Base-by-base conservation (phyloP, 169 alveolate species). In the Cardiosporidium cionae region DNA sequence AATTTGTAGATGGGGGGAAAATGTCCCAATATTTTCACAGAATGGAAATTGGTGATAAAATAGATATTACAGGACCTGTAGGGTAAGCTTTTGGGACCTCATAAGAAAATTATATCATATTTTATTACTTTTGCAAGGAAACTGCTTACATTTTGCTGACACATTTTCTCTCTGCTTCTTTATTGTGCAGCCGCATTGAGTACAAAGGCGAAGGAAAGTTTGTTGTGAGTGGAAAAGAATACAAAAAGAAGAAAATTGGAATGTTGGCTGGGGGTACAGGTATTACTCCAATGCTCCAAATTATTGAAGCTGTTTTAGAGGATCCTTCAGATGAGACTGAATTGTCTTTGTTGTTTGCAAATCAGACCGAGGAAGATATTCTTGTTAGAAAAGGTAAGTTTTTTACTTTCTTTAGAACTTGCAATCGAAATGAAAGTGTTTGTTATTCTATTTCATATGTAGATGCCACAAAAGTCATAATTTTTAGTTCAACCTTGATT, bases 221-320 rank as follows among this genome's bases (percentile, higher is more conserved):
- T 63, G 23, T 70, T 53, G 22, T 65, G 34, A 27, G 34, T 22
- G 65, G 77, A 23, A 31, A 68, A 53, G 29, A 64, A 0, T 37
- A 71, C 9, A 16, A 25, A 28, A 71, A 67, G 52, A 74, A 68
- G 53, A 68, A 83, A 2, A 66, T 86, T 3, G 87, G 88, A n/a
- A 63, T 84, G 77, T 28, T 89, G 16, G 92, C 91, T 0, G 92
- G 94, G 1, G 94, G 94, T 28, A 84, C 88, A 3, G 94, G 94
- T 28, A 76, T 89, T 31, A 84, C 94, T 0, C 94, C 94, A 2
- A 33, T 82, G 68, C 84, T 52, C 66, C 88, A 86, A 69, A 66
- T 89, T 9, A 52, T 80, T 25, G 68, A 74, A 35, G 76, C 79
- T n/a, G 74, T 82, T 16, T 77, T 82, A 0, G 69, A 73, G 7